Base-by-base conservation (phyloP, 441 rosid species). In the Syzygium malaccense region DNA sequence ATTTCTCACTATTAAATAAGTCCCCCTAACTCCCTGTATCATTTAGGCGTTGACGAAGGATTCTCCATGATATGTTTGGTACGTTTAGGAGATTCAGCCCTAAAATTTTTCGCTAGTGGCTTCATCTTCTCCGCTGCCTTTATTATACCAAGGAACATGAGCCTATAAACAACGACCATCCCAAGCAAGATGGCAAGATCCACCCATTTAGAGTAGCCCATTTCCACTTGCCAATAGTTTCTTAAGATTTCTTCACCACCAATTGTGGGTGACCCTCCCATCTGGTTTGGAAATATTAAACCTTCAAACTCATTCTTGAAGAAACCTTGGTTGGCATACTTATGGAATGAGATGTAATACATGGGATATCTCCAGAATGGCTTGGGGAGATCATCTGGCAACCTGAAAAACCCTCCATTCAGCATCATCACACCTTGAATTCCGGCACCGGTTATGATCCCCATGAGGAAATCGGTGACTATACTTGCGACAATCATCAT, bases 401-500 rank as follows among this genome's bases (percentile, higher is more conserved):
- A 84, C 60, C 95, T 88, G 51, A 93, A 95, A 55, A 93, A 93
- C 1, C 96, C 96, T 8, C 94, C 96, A 17, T 83, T 87, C 15
- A 94, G 86, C 89, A 93, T 89, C 94, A 95, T 93, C 20, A 94
- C 86, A 3, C 91, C 96, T 85, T 91, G 93, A 60, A 95, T 90
- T 32, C 94, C 95, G 0, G 93, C 94, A 3, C 96, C 95, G 0
- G 91, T 91, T 15, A 94, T 94, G 56, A 95, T 93, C 7, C 95
- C 95, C 94, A 92, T 93, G 51, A 93, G 92, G 71, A 92, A 94
- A 80, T 92, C 88, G 0, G 96, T 95, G 13, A 95, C 94, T 1
- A 92, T 51, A 87, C 96, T 93, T 2, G 97, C 95, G 10, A 94
- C 92, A 6, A 89, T 91, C 97, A 93, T 92, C 95, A 95, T 95